A percentile compares a stretch with the other conserved stretches of the same genome.
Evolutionary conservation across 2,329 filamentous ascomycete genomes (phyloP).

Genomic region (Monilinia aucupariae): DNA sequence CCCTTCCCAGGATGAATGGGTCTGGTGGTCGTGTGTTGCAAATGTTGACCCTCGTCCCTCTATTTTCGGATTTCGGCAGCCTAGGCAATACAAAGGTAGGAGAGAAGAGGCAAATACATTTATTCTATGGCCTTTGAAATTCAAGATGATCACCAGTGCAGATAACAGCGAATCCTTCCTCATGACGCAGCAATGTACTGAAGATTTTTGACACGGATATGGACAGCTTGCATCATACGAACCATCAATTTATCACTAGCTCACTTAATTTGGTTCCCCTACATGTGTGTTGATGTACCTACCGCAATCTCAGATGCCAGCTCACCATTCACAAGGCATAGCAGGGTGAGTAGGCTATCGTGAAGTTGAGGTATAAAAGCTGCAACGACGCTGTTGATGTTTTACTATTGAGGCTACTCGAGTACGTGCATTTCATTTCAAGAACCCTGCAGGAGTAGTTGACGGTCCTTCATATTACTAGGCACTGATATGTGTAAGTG

Average conservation of each 20-base stretch:
- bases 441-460: background rate
- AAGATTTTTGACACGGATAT: background rate
- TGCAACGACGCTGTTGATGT: background rate
- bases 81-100: background rate
- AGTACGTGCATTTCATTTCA: background rate
- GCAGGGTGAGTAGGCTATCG: background rate
- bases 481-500: constrained; percentile 1
- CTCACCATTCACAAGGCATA: background rate
- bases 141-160: background rate
- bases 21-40: background rate
- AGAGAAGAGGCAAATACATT: background rate
- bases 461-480: background rate
- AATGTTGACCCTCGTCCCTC: background rate
- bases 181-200: background rate
- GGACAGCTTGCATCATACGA: background rate
- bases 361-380: background rate
- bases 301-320: background rate
- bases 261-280: background rate
- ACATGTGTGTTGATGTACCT: background rate
- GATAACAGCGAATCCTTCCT: background rate
- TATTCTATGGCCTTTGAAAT: background rate
- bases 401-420: background rate
- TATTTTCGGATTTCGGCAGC: background rate
- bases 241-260: background rate
- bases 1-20: background rate